Percentiles rank a stretch among this genome's conserved stretches.
phyloP scores from a whole-genome alignment of 2,329 filamentous ascomycete genomes.

The Trichoderma sp. region DNA sequence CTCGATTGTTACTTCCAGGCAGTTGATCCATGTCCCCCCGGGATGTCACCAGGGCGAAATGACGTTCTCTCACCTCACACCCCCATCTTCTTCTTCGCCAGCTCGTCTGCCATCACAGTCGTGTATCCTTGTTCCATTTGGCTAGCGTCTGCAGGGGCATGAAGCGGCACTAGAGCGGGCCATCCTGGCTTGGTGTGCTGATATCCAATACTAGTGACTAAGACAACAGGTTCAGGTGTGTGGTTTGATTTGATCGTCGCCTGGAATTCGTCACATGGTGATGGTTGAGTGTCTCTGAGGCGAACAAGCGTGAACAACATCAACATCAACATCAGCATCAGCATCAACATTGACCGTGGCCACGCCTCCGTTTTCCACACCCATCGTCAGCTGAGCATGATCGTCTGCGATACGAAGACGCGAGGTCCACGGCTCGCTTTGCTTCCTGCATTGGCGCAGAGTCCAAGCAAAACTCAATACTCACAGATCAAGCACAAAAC shows the following conservation, averaged over 20 bases:
- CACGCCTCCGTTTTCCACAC: not conserved
- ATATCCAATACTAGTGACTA: conserved; percentile 3
- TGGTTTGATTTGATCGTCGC: conserved; percentile 1
- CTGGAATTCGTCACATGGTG: conserved; percentile 14
- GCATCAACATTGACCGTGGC: not conserved
- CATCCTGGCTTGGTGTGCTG: not conserved
- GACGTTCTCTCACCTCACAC: not conserved
- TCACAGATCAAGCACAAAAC: not conserved
- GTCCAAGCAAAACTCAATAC: not conserved
- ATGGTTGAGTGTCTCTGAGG: not conserved
- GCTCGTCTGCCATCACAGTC: not conserved
- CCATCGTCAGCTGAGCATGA: not conserved
- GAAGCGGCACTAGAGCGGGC: conserved; percentile 12
- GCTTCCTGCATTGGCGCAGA: conserved; percentile 1
- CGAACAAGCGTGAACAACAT: not conserved
- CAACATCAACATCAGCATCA: not conserved
- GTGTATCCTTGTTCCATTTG: not conserved
- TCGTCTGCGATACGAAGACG: not conserved
- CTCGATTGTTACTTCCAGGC: not conserved
- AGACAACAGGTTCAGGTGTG: conserved; percentile 1
- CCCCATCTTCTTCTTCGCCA: not conserved
- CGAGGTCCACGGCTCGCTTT: not conserved
- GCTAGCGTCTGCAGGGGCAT: conserved; percentile 11
- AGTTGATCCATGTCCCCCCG: not conserved
- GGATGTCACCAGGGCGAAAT: not conserved